A percentile compares a stretch with the other conserved stretches of the same genome.
Evolutionary conservation across 352 stramenopile species (phyloP).

Genomic region (Thalassiosira exigua): DNA sequence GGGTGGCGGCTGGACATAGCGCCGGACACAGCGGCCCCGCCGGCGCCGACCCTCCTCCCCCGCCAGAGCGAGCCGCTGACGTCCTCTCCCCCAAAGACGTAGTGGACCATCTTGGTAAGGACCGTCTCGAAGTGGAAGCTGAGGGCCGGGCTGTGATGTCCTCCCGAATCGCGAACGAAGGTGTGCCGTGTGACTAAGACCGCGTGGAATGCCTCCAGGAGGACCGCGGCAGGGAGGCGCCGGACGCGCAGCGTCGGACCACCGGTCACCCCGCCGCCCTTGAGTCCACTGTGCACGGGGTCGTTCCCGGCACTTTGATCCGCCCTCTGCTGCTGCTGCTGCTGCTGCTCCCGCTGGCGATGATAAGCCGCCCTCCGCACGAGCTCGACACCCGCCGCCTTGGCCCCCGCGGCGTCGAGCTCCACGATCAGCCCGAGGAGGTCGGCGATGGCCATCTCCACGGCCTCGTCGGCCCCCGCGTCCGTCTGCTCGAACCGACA

Average conservation of each 20-base stretch:
- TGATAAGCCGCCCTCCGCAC: slow-evolving; percentile 15
- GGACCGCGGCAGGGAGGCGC: slow-evolving; percentile 27
- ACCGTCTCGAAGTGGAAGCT: slow-evolving; percentile 84
- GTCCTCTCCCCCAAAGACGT: slow-evolving; percentile 63
- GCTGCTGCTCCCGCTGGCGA: slow-evolving; percentile 4
- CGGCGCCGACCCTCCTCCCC: background rate
- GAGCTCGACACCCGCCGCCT: slow-evolving; percentile 20
- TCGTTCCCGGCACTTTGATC: background rate
- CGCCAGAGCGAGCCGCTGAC: no score
- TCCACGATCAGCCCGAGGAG: slow-evolving; percentile 73
- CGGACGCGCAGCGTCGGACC: slow-evolving; percentile 17
- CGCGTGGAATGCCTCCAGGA: slow-evolving; percentile 80
- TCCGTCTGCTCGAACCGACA: slow-evolving; percentile 86
- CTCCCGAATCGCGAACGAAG: slow-evolving; percentile 54
- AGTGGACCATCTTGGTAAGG: slow-evolving; percentile 65
- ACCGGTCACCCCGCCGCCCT: no score
- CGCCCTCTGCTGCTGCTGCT: slow-evolving; percentile 9
- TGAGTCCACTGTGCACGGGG: no score
- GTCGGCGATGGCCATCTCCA: slow-evolving; percentile 85
- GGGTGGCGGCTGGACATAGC: slow-evolving; percentile 11
- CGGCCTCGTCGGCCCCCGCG: slow-evolving; percentile 80
- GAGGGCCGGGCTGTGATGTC: slow-evolving; percentile 72
- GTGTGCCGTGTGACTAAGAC: slow-evolving; percentile 80
- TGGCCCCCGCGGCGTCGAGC: slow-evolving; percentile 41
- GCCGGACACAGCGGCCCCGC: slow-evolving; percentile 1